Evolutionary conservation across 805 yeast genomes (phyloP), one percentile per base, ranked within the genome.

Genomic region (Lachancea fermentati): DNA sequence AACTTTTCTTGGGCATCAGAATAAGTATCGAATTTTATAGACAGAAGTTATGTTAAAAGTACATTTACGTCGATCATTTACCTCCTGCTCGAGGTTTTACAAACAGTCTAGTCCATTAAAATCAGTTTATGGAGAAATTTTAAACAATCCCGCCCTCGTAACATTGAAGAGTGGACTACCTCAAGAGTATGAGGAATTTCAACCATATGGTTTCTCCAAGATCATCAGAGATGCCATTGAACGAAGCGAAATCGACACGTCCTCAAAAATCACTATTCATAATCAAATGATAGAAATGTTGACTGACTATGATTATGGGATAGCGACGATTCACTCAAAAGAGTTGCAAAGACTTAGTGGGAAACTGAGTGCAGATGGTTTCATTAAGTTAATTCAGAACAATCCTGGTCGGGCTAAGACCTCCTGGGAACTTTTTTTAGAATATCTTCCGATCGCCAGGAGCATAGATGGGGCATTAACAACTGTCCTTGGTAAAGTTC

Each of bases 341-440:
- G 50, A 55, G 13, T 42, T 66, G 30, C 18, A 41, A 4, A 50
- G 49, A 18, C 29, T 58, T 5, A 52, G 57, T 1, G 48, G 51
- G 8, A 29, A 37, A 4, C 25, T 63, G 12, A 49, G 56, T 2
- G 16, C 39, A 7, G 45, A 48, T 2, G 55, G 69, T 1, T 30
- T 66, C 3, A 37, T 47, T 3, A 56, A 63, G 40, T 57, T 75
- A 18, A 60, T 75, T 4, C 52, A 54, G 24, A 45, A 62, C 30
- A 77, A 77, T 46, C 79, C 80, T 2, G 81, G 80, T 9, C 60
- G 82, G 41, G 79, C 71, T 1, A 59, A 60, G 36, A 57, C 66
- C n/a, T 67, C 78, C 13, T 67, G 72, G 69, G 78, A 75, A 37
- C 49, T 76, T 8, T 68, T 68, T 39, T 47, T 57, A 8, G 62